Percentiles rank a stretch among this genome's conserved stretches.
Evolutionary conservation across 306 rosid genomes (phyloP).

Genomic region (Prunus kanzakura): DNA sequence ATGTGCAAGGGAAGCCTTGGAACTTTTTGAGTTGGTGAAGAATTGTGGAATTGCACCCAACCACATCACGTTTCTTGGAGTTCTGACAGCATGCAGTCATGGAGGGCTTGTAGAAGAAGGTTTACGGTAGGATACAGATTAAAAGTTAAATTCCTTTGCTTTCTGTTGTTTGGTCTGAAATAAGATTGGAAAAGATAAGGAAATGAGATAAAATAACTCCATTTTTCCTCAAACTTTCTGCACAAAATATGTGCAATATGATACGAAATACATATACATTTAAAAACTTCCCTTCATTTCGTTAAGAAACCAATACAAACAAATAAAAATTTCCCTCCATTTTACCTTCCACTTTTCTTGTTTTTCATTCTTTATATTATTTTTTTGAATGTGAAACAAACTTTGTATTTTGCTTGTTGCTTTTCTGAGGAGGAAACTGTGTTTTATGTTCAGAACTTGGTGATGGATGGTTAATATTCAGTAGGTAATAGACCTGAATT

Average conservation of each 20-base stretch:
- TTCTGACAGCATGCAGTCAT: constrained; percentile 63
- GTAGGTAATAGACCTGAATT: neutral
- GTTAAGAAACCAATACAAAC: neutral
- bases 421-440: too few species aligned
- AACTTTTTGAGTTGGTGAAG: constrained; percentile 44
- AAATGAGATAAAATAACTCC: neutral
- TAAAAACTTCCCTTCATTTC: neutral
- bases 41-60: constrained; percentile 44
- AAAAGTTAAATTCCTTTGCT: neutral
- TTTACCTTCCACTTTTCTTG: neutral
- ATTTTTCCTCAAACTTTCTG: neutral
- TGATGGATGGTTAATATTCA: neutral
- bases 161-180: neutral
- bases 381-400: neutral
- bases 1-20: constrained; percentile 43
- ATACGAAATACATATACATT: neutral
- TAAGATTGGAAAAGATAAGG: neutral
- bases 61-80: constrained; percentile 45
- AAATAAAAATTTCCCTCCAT: neutral
- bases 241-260: neutral
- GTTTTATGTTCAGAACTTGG: neutral
- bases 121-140: constrained; percentile 10
- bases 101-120: constrained; percentile 60
- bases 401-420: neutral
- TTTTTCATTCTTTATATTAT: too few species aligned